Conservation (phyloP, 768 basidiomycete genomes). For the Leccinum obscurum region DNA sequence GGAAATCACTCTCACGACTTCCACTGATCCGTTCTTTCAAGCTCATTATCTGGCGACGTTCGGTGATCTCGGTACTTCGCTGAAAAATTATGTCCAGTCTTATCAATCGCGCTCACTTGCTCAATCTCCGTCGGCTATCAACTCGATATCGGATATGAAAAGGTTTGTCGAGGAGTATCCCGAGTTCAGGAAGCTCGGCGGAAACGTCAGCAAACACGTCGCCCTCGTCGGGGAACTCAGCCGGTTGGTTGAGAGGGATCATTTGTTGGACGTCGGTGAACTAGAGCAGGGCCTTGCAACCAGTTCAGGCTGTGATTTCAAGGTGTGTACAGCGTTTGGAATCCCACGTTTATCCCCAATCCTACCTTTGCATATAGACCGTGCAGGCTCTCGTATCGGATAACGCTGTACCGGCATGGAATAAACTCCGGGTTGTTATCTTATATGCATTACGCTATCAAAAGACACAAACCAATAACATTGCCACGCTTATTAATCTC, state of each 20-base stretch:
- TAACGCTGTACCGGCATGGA: conserved; percentile 64
- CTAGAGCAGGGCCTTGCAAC: conserved; percentile 96
- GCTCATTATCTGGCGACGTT: conserved; percentile 90
- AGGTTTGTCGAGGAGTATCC: conserved; percentile 97
- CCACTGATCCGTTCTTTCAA: conserved; percentile 94
- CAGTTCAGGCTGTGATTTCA: conserved; percentile 86
- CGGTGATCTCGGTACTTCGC: conserved; percentile 89
- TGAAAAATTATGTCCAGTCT: conserved; percentile 91
- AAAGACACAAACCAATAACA: conserved; percentile 80
- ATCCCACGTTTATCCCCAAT: not conserved
- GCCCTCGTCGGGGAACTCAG: conserved; percentile 96
- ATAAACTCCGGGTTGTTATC: conserved; percentile 89
- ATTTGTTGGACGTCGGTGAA: conserved; percentile 87
- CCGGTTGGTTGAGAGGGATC: conserved; percentile 81
- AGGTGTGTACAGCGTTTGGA: conserved; percentile 45
- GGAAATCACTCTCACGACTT: conserved; percentile 92
- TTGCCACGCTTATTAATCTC: conserved; percentile 74
- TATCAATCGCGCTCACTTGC: conserved; percentile 85
- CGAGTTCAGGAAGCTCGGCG: conserved; percentile 93
- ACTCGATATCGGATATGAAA: conserved; percentile 97
- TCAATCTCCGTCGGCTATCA: conserved; percentile 76
- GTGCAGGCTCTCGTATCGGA: conserved; percentile 81
- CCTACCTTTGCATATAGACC: conserved; percentile 45
- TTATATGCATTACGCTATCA: conserved; percentile 95
- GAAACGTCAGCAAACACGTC: conserved; percentile 98